Base-by-base conservation (phyloP, 495 filamentous ascomycete genomes). In the Neurospora pannonica region DNA sequence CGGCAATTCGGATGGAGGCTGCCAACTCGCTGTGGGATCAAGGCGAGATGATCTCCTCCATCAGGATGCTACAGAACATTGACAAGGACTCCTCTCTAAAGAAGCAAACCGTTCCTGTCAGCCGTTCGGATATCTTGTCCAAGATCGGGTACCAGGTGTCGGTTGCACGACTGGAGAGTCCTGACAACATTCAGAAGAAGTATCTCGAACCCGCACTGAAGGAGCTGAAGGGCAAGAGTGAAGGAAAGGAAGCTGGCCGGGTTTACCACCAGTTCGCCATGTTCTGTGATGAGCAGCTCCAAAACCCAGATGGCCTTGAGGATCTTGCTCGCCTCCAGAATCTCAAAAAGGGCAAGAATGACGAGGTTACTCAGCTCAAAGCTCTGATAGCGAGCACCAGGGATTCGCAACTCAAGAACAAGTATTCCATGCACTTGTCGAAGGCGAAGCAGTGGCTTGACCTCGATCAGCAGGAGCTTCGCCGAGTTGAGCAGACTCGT, bases 1-100 rank as follows among this genome's bases (percentile, higher is more conserved):
- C 89, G 5, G 90, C 90, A 42, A 89, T 92, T 34, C 88, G 88
- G 74, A 87, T 93, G 62, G 96, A 98, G 80, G 87, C 91, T 28
- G 94, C 96, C 10, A 92, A 93, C 76, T 94, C 97, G 48, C 84
- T 99, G 17, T 99, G 96, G 96, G 94, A 95, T 72, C 92, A 97
- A 79, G 95, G 93, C 19, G 95, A 98, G 80, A 92, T 93, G 87
- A 88, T 90, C n/a, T 88, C 94, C 4, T 97, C 97, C 1, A 97
- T 99, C 70, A 86, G 89, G 48, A 94, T 98, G 87, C 89, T 98
- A 37, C 90, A 94, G 76, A 86, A 89, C 46, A 85, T 97, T 36
- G 88, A 91, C 38, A 86, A 86, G 70, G 84, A 89, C 28, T 82
- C 85, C n/a, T 85, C 89, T 10, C 78, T 92, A 3, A 89, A 90